Evolutionary conservation across 148 eudicot genomes (phyloP).

Genomic region (Cornus controversa): DNA sequence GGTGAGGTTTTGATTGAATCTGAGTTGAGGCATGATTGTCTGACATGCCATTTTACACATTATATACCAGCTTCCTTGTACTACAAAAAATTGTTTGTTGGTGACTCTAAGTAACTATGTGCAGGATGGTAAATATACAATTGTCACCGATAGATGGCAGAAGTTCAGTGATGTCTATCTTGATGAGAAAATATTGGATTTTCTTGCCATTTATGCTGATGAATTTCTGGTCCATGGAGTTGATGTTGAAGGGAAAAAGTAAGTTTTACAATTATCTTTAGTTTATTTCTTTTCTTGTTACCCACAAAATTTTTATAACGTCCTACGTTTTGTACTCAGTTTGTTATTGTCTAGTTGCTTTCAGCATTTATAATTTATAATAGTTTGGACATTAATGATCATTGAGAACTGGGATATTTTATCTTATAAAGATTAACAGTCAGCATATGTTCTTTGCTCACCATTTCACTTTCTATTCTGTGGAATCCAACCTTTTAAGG

Average conservation of each 20-base stretch:
- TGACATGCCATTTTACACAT: background rate
- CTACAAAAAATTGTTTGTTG: background rate
- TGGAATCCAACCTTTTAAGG: background rate
- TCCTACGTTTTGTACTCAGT: background rate
- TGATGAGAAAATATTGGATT: conserved; percentile 59
- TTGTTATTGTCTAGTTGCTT: background rate
- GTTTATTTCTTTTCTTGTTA: conserved; percentile 6
- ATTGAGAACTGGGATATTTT: background rate
- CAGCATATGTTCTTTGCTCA: background rate
- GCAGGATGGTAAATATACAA: conserved; percentile 83
- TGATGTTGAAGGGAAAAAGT: conserved; percentile 99
- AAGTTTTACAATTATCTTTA: conserved; percentile 14
- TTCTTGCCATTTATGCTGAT: conserved; percentile 82
- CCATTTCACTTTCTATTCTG: background rate
- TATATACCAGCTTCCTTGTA: background rate
- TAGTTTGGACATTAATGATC: background rate
- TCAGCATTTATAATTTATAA: background rate
- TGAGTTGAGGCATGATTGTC: background rate
- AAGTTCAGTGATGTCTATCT: conserved; percentile 84
- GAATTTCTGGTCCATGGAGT: conserved; percentile 99
- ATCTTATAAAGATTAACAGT: no score
- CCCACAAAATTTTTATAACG: background rate
- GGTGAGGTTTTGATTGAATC: background rate
- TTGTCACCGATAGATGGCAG: conserved; percentile 99
- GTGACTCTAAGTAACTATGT: conserved; percentile 15